Conservation (phyloP, 371 early-diverging fungal species). For the Mucor saturninus region DNA sequence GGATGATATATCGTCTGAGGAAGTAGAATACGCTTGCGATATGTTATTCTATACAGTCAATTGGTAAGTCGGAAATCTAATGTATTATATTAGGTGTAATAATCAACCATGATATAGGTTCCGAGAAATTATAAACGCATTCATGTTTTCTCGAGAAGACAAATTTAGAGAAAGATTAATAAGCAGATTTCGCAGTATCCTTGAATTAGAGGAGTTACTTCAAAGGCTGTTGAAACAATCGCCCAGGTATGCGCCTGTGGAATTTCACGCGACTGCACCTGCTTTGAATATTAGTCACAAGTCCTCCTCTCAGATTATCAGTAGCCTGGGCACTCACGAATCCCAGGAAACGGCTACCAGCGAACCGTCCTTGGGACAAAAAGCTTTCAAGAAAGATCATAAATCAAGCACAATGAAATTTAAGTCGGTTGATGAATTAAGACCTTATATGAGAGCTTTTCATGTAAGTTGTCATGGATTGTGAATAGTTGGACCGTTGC, state of each 20-base stretch:
- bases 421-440: conserved; percentile 23
- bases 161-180: conserved; percentile 38
- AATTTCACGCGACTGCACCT: conserved; percentile 21
- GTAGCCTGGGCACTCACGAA: neutral
- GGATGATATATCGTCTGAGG: conserved; percentile 25
- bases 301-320: conserved; percentile 9
- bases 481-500: neutral
- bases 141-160: conserved; percentile 49
- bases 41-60: conserved; percentile 63
- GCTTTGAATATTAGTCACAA: neutral
- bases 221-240: conserved; percentile 39
- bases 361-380: neutral
- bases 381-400: conserved; percentile 10
- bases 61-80: conserved; percentile 44
- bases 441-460: conserved; percentile 54
- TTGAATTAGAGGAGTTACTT: conserved; percentile 50
- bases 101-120: conserved; percentile 56
- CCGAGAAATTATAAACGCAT: conserved; percentile 75
- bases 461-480: conserved; percentile 33
- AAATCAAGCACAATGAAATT: conserved; percentile 2
- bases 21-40: conserved; percentile 48
- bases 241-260: conserved; percentile 53
- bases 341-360: neutral
- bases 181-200: conserved; percentile 35
- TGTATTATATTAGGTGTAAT: neutral